Evolutionary conservation across 2,329 filamentous ascomycete species (phyloP).

Genomic region (Epichloe baconii): DNA sequence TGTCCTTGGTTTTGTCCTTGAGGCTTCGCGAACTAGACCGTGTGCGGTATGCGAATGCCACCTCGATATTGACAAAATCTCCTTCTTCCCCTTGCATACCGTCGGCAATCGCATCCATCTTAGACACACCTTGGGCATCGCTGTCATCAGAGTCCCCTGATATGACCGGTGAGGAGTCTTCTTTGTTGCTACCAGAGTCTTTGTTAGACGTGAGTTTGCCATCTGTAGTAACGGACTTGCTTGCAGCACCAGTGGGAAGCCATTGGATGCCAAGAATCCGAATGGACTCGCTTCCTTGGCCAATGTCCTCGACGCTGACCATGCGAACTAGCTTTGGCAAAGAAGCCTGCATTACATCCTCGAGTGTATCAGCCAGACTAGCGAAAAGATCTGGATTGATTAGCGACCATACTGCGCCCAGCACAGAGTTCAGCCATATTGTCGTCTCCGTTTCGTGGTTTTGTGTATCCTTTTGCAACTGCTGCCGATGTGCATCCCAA

Average conservation of each 20-base stretch:
- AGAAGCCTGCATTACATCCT: constrained; percentile 71
- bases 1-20: constrained; percentile 53
- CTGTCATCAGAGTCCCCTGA: constrained; percentile 4
- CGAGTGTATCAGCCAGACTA: constrained; percentile 54
- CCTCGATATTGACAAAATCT: constrained; percentile 65
- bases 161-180: constrained; percentile 4
- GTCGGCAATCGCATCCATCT: constrained; percentile 26
- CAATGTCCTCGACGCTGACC: constrained; percentile 64
- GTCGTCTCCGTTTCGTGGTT: constrained; percentile 47
- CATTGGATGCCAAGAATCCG: constrained; percentile 59
- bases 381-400: constrained; percentile 65
- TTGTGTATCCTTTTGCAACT: constrained; percentile 28
- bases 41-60: constrained; percentile 60
- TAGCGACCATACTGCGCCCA: constrained; percentile 58
- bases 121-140: constrained; percentile 17
- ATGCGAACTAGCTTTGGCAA: constrained; percentile 56
- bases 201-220: constrained; percentile 36
- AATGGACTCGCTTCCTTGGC: constrained; percentile 59
- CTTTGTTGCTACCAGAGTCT: constrained; percentile 20
- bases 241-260: constrained; percentile 58
- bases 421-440: constrained; percentile 58
- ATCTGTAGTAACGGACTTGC: constrained; percentile 43
- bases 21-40: constrained; percentile 47
- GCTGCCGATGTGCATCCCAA: constrained; percentile 50
- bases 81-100: constrained; percentile 67